phyloP scores from a whole-genome alignment of 192 early-diverging fungal genomes.

The Coemansia sp. region DNA sequence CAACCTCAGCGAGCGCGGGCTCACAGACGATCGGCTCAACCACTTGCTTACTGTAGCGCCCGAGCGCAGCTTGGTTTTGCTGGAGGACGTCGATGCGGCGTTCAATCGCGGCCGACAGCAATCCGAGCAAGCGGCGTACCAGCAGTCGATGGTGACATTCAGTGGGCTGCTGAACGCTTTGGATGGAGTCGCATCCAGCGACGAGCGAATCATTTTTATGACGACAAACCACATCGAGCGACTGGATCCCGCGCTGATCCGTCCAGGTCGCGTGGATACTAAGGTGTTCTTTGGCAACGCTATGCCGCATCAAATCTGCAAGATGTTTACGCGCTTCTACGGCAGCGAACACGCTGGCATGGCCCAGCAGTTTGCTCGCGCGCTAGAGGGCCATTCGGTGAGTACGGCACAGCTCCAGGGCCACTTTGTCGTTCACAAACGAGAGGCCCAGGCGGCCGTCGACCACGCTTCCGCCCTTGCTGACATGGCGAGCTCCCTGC shows the following conservation, averaged over 20 bases:
- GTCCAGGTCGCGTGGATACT: conserved; percentile 81
- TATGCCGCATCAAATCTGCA: conserved; percentile 64
- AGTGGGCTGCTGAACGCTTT: conserved; percentile 87
- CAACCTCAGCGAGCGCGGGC: conserved; percentile 78
- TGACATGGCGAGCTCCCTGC: conserved; percentile 4
- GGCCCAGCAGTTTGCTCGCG: conserved; percentile 74
- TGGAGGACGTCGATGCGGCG: conserved; percentile 87
- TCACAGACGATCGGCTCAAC: conserved; percentile 85
- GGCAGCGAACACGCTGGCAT: conserved; percentile 56
- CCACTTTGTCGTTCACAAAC: conserved; percentile 91
- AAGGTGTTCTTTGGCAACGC: conserved; percentile 80
- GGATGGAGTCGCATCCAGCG: conserved; percentile 86
- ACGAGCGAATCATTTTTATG: conserved; percentile 90
- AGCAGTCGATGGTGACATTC: conserved; percentile 85
- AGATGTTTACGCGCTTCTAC: conserved; percentile 86
- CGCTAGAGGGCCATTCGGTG: conserved; percentile 58
- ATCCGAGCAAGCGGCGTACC: conserved; percentile 66
- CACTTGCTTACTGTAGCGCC: conserved; percentile 81
- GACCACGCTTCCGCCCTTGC: conserved; percentile 29
- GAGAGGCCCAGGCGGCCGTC: conserved; percentile 74
- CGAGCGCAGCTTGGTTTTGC: conserved; percentile 76
- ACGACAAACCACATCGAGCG: conserved; percentile 86
- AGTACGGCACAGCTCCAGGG: conserved; percentile 94
- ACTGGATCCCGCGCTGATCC: conserved; percentile 78
- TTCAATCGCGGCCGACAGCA: conserved; percentile 69